phyloP scores from a whole-genome alignment of 1,284 basidiomycete genomes.

The Leccinum huronense region DNA sequence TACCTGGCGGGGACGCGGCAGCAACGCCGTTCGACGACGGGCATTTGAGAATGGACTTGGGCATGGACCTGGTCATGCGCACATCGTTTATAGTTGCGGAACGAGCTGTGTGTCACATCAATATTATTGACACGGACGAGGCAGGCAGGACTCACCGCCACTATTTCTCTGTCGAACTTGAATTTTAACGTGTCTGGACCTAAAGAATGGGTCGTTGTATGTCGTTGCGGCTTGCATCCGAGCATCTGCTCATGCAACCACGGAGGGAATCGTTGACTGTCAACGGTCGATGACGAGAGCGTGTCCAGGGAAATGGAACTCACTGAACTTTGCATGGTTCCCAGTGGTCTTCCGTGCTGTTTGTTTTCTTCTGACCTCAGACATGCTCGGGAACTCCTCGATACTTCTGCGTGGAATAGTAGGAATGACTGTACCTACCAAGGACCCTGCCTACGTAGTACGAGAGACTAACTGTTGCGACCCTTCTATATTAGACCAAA shows the following conservation, averaged over 20 bases:
- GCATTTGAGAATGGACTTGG: conserved; percentile 11
- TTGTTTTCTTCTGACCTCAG: conserved; percentile 19
- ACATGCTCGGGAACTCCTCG: conserved; percentile 4
- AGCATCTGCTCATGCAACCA: neutral
- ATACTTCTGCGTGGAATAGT: neutral
- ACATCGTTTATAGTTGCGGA: neutral
- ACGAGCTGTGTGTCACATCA: neutral
- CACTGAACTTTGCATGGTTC: conserved; percentile 13
- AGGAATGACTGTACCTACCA: too few relatives aligned
- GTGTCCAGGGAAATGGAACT: conserved; percentile 1
- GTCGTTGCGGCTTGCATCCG: neutral
- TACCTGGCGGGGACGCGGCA: conserved; percentile 9
- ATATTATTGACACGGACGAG: neutral
- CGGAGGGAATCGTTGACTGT: neutral
- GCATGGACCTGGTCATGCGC: neutral
- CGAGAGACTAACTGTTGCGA: too few relatives aligned
- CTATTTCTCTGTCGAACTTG: neutral
- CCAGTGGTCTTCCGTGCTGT: conserved; percentile 30
- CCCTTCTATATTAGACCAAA: neutral
- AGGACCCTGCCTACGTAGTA: too few relatives aligned
- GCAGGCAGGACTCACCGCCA: neutral
- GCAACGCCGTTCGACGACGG: neutral
- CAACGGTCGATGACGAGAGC: neutral
- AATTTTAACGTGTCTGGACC: neutral
- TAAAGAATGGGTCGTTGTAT: neutral